phyloP scores from a whole-genome alignment of 2,329 filamentous ascomycete genomes.

The Claviceps sp. region DNA sequence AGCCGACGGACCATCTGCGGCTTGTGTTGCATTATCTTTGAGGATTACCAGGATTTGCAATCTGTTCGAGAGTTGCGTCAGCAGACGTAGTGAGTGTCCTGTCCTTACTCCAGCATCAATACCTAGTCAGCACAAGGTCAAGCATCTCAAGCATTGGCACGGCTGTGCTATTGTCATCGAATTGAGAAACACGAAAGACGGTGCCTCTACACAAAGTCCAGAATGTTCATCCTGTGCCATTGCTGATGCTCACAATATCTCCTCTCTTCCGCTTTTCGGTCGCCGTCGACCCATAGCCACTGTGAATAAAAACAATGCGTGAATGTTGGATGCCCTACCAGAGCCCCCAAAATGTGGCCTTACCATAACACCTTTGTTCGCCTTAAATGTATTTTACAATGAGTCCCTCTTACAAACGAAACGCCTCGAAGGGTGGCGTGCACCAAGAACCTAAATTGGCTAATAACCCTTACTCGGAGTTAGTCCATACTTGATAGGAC shows the following conservation, averaged over 20 bases:
- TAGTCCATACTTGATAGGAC: slow-evolving; percentile 31
- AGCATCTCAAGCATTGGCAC: background rate
- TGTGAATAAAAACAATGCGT: background rate
- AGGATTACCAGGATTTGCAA: no score
- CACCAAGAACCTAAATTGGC: background rate
- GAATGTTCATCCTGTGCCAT: background rate
- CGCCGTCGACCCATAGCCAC: background rate
- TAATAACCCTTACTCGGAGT: slow-evolving; percentile 24
- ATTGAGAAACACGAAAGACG: background rate
- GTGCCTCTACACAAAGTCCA: background rate
- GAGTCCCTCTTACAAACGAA: background rate
- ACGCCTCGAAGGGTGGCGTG: background rate
- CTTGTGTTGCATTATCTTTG: no score
- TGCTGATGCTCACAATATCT: background rate
- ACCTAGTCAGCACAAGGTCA: no score
- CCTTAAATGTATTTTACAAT: background rate
- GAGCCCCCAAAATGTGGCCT: background rate
- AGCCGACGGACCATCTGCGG: no score
- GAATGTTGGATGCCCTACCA: background rate
- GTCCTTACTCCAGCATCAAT: background rate
- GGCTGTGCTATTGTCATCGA: background rate
- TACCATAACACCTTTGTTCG: background rate
- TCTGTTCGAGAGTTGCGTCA: no score
- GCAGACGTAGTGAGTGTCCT: no score
- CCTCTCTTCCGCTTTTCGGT: background rate